Base-by-base conservation (phyloP, 2,329 filamentous ascomycete species). In the Colletotrichum endophyticum region DNA sequence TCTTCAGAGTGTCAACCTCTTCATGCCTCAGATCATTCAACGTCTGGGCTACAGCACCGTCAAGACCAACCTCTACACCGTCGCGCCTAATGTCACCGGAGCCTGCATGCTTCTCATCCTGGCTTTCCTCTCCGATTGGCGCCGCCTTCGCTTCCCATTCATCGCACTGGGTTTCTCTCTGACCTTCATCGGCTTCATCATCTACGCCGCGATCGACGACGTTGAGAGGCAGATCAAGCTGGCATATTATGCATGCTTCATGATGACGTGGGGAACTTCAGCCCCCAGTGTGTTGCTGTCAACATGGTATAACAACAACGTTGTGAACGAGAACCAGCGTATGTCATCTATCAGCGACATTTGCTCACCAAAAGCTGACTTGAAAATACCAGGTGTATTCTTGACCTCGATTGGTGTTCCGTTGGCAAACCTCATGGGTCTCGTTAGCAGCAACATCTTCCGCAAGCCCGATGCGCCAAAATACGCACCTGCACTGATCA, bases 181-280 rank as follows among this genome's bases (percentile, higher is more conserved):
- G 79, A 95, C 94, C 0, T 94, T 96, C 81, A 89, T 90, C 64
- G 95, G 95, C 6, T 95, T 96, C 86, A 91, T 96, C 83, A 94
- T 96, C 81, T 96, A 94, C 79, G 93, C 94, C 1, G 88, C 92
- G 25, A 93, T 96, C 74, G 88, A 93, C 11, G 73, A 76, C 79
- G 91, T 95, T 19, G 83, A 91, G 49, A 80, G 86, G 5, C 86
- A 94, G 53, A 83, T 94, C n/a, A 34, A 66, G 8, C 5, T 76
- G 12, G 73, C 73, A 0, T 73, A 76, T n/a, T 76, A 88, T 78
- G 93, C 94, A 7, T 92, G 90, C 71, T 96, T 96, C 83, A 94
- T 96, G 93, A 95, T 96, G 93, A 94, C 92, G 13, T 95, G 94
- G 92, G 94, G 94, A 19, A 95, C 94, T 0, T 93, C 92, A 1